Evolutionary conservation across 495 filamentous ascomycete genomes (phyloP).

Genomic region (Penicillium taxi): DNA sequence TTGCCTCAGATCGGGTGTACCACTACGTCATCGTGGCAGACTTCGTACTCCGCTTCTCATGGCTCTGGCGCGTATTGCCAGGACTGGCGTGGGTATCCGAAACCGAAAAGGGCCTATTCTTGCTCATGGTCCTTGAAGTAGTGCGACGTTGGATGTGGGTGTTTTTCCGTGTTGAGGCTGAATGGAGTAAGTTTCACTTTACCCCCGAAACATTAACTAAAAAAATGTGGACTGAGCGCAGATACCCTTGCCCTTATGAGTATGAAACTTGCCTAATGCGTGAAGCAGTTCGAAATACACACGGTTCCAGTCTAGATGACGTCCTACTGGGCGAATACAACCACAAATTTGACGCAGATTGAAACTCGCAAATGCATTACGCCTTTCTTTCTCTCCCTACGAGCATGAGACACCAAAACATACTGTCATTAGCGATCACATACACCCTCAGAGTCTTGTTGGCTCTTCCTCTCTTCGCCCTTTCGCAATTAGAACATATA

Average conservation of each 20-base stretch:
- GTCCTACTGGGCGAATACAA: constrained; percentile 45
- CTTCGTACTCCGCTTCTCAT: constrained; percentile 75
- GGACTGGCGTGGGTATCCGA: constrained; percentile 75
- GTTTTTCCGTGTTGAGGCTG: constrained; percentile 88
- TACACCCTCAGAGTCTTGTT: neutral
- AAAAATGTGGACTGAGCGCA: constrained; percentile 1
- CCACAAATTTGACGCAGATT: constrained; percentile 47
- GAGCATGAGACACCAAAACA: constrained; percentile 19
- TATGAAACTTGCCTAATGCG: constrained; percentile 13
- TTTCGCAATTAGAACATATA: constrained; percentile 7
- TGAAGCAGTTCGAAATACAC: constrained; percentile 45
- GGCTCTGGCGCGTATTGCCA: constrained; percentile 76
- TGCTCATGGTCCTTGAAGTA: constrained; percentile 81
- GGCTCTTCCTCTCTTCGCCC: neutral
- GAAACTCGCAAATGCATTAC: constrained; percentile 9
- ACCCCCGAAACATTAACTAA: neutral
- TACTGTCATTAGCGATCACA: constrained; percentile 4
- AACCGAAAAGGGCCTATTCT: constrained; percentile 75
- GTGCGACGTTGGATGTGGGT: constrained; percentile 91
- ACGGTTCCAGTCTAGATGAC: constrained; percentile 46
- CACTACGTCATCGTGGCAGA: constrained; percentile 76
- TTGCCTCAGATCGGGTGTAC: constrained; percentile 63
- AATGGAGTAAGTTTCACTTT: constrained; percentile 57
- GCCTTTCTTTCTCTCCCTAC: neutral
- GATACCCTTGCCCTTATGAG: neutral